Base-by-base conservation (phyloP, 176 grass and related monocot species). In the Oryza brachyantha region DNA sequence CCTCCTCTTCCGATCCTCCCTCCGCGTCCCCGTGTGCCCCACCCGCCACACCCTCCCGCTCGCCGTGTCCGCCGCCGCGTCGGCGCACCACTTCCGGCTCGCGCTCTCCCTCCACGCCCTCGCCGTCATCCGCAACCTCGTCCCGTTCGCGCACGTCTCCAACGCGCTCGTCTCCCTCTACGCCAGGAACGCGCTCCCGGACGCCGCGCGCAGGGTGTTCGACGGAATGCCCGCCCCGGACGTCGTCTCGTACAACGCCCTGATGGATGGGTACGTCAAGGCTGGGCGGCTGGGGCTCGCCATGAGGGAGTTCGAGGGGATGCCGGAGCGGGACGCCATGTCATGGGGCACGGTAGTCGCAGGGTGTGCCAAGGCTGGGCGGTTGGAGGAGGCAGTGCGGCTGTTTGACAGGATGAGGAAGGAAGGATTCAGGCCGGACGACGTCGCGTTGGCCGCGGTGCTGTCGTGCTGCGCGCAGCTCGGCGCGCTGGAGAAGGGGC, bases 391-490 rank as follows among this genome's bases (percentile, higher is more conserved):
- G 48, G 91, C 70, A 2, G 8, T 93, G 12, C 21, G 5, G 6
- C 79, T 93, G 13, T 90, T 90, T 41, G 79, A 90, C 39, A 66
- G 71, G 66, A 93, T 93, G 88, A 70, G 28, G 19, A 13, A 9
- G 0, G 63, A 82, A 31, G 70, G 83, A 1, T 64, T 70, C 59
- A 35, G 16, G 21, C 91, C 88, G 2, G 88, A 93, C 29, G 86
- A 88, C 4, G 88, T 91, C 24, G 72, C 85, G 0, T 36, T 93
- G 21, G 85, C 74, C 10, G 73, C 85, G 1, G 83, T 29, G 60
- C 50, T 93, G 26, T 93, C 91, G 3, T 93, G 85, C 79, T 93
- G 85, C 24, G 91, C 88, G 0, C 85, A 88, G 26, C 76, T 90
- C 3, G 85, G 88, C 29, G 80, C 72, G 3, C 84, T 88, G n/a